A percentile compares a stretch with the other conserved stretches of the same genome.
These are phyloP conservation scores for Epichloe sibirici DNA, from an alignment of 2,329 filamentous ascomycete genomes.

Conservation along the genomic window DNA sequence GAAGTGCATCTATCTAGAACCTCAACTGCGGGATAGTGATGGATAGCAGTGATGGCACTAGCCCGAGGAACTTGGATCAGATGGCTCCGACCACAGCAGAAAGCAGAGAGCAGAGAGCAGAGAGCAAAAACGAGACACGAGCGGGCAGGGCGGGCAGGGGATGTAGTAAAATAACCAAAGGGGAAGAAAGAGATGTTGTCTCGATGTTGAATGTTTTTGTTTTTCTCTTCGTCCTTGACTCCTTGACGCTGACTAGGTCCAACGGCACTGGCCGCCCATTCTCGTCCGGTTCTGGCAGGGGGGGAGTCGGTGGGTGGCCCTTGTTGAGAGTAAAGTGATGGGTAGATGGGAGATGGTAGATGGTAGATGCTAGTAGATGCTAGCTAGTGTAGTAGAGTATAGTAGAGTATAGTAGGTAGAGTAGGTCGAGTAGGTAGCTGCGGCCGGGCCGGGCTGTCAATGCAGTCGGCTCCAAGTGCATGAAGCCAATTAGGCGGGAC, in stretches of 20 bases:
- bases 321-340: neutral
- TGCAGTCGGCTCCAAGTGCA: slow-evolving; percentile 5
- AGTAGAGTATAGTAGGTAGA: no score
- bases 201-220: neutral
- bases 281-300: slow-evolving; percentile 5
- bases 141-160: neutral
- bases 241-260: neutral
- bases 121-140: neutral
- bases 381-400: no score
- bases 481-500: slow-evolving; percentile 4
- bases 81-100: neutral
- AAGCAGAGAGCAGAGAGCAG: neutral
- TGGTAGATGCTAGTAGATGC: no score
- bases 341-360: no score
- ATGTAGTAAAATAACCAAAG: neutral
- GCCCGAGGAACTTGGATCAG: neutral
- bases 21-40: neutral
- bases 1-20: neutral
- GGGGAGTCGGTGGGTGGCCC: no score
- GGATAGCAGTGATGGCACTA: neutral
- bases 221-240: neutral
- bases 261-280: slow-evolving; percentile 2
- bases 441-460: slow-evolving; percentile 1
- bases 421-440: neutral
- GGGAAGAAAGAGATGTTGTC: neutral